Conservation (phyloP, 352 stramenopile species). For the Phytophthora cactorum region DNA sequence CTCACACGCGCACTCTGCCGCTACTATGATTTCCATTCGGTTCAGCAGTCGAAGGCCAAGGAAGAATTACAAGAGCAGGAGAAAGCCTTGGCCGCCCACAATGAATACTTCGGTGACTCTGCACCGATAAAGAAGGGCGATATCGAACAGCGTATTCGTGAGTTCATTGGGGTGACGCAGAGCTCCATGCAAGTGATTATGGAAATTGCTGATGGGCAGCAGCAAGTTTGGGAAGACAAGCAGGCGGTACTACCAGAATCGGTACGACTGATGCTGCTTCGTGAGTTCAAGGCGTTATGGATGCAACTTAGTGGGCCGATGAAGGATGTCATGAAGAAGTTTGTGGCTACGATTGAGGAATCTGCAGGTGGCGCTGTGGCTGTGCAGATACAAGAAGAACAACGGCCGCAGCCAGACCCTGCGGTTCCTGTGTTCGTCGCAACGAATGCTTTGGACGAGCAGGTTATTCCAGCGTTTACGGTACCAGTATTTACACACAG, state of each 20-base stretch:
- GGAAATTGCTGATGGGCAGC: constrained; percentile 60
- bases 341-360: constrained; percentile 36
- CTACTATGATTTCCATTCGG: constrained; percentile 71
- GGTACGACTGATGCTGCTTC: constrained; percentile 44
- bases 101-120: constrained; percentile 69
- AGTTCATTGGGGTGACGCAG: constrained; percentile 65
- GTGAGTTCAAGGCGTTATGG: constrained; percentile 58
- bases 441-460: constrained; percentile 24
- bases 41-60: constrained; percentile 57
- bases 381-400: constrained; percentile 10
- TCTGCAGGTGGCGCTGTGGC: constrained; percentile 26
- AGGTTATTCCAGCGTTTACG: constrained; percentile 30
- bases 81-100: constrained; percentile 47
- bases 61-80: constrained; percentile 55
- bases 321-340: constrained; percentile 55
- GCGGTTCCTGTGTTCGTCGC: constrained; percentile 4
- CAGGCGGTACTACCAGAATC: constrained; percentile 37
- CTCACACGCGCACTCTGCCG: constrained; percentile 44
- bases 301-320: constrained; percentile 51
- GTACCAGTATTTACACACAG: constrained; percentile 23
- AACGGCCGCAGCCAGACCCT: constrained; percentile 2
- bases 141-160: constrained; percentile 68
- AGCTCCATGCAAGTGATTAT: constrained; percentile 60
- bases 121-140: constrained; percentile 68
- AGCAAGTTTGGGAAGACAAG: constrained; percentile 59